Conservation (phyloP, 176 grass and related monocot species). For the Phoenix dactylifera region DNA sequence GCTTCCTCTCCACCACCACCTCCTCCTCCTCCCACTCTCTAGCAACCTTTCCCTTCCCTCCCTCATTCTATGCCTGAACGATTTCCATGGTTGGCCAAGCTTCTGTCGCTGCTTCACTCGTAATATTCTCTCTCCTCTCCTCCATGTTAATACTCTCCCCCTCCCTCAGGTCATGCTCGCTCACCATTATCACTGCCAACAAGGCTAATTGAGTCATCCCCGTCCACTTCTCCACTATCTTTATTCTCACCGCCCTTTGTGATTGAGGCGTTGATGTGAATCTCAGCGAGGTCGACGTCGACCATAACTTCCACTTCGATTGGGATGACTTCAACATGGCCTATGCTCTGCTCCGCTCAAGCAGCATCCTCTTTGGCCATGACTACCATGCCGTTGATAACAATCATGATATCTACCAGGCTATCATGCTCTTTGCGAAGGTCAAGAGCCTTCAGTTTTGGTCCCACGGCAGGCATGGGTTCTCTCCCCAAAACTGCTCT, state of each 20-base stretch:
- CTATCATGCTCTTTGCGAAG: constrained; percentile 66
- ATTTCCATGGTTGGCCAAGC: constrained; percentile 86
- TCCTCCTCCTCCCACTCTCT: constrained; percentile 69
- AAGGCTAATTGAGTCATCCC: constrained; percentile 33
- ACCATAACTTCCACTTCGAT: constrained; percentile 86
- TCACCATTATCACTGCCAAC: constrained; percentile 24
- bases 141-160: constrained; percentile 48
- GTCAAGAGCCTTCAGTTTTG: constrained; percentile 57
- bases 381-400: constrained; percentile 74
- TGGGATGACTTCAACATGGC: constrained; percentile 92
- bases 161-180: constrained; percentile 92
- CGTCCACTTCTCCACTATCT: constrained; percentile 81
- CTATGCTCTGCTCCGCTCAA: constrained; percentile 73
- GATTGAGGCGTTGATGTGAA: constrained; percentile 69
- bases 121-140: constrained; percentile 39
- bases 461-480: constrained; percentile 82
- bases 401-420: constrained; percentile 65
- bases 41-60: constrained; percentile 56
- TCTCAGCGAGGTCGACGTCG: constrained; percentile 87
- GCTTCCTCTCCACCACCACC: constrained; percentile 62
- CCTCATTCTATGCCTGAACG: constrained; percentile 73
- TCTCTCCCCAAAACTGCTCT: constrained; percentile 54
- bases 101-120: constrained; percentile 47
- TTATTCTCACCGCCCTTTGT: constrained; percentile 55
- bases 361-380: constrained; percentile 83